Base-by-base conservation (phyloP, 805 yeast species). In the Grigorovia yakushimaensis region DNA sequence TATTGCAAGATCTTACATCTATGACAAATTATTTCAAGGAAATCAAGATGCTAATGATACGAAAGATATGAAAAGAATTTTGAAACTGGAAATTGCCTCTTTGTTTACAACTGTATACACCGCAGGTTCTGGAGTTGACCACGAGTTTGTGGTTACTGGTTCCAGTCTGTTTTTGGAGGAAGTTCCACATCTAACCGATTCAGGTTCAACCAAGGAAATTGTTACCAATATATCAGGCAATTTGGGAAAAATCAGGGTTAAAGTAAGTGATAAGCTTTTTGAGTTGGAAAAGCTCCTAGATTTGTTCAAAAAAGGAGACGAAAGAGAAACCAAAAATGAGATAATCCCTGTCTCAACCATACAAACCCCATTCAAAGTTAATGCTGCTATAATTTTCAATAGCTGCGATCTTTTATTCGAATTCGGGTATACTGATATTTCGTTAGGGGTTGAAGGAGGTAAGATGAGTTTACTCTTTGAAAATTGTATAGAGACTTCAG, bases 1-100 rank as follows among this genome's bases (percentile, higher is more conserved):
- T 55, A 74, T 80, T 20, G 73, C 74, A n/a, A 68, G 74, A 37
- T 74, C 81, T 45, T 77, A 71, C 47, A 69, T 84, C 21, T 79
- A 84, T 55, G 62, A 64, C 30, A 68, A 67, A 51, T 72, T 78
- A 2, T 82, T 82, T 55, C 59, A 59, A n/a, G 56, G 57, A 7
- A 55, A 59, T 1, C 48, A 33, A n/a, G 9, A 42, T 17, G 48
- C 42, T 15, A 45, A 45, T 11, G 39, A 42, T 19, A 46, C 44
- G 17, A 43, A 48, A 13, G 15, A 47, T 10, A 43, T 51, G 36
- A 51, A 54, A 24, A 57, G 45, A 24, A 38, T 53, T 11, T 17
- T 52, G 20, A 60, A 57, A 43, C 35, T 54, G 1, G 48, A 46
- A 27, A 24, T 60, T 17, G 49, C 54, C 10, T 56, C 62, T 1